These are phyloP conservation scores for Pilasporangium apinafurcum DNA, from an alignment of 352 stramenopile species.

Conservation along the genomic window DNA sequence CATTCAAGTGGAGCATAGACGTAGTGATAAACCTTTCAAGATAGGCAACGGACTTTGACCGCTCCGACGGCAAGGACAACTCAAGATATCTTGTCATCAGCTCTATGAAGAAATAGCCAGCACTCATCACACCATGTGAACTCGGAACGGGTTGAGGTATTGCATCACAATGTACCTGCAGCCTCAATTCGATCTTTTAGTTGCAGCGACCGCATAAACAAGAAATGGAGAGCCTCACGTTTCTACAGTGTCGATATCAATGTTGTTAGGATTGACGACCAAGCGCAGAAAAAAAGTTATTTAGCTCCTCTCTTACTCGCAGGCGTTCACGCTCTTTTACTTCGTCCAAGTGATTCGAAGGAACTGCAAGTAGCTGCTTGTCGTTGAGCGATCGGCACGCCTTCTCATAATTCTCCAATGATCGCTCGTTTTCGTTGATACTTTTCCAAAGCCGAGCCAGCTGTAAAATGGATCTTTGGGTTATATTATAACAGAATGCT, in stretches of 20 bases:
- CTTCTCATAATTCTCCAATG: conserved; percentile 48
- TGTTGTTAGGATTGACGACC: too few species aligned
- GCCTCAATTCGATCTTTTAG: conserved; percentile 26
- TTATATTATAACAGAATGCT: not conserved
- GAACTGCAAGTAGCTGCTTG: conserved; percentile 19
- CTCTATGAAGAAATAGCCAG: too few species aligned
- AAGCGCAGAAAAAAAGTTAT: too few species aligned
- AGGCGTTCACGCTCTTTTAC: conserved; percentile 33
- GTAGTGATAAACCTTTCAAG: conserved; percentile 24
- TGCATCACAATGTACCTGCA: conserved; percentile 15
- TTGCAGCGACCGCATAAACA: conserved; percentile 31
- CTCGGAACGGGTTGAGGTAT: not conserved
- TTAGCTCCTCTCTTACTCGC: conserved; percentile 14
- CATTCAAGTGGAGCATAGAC: not conserved
- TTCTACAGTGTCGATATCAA: too few species aligned
- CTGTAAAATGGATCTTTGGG: conserved; percentile 6
- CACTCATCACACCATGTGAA: not conserved
- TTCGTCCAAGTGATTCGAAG: conserved; percentile 14
- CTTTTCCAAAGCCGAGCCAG: conserved; percentile 48
- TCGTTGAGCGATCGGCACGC: conserved; percentile 25
- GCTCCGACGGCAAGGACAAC: conserved; percentile 16
- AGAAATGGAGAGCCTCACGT: conserved; percentile 36
- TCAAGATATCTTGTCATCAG: conserved; percentile 24
- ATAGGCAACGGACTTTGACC: conserved; percentile 20
- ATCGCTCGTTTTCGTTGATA: conserved; percentile 38